Base-by-base conservation (phyloP, 345 rosid species). In the Dovyalis caffra region DNA sequence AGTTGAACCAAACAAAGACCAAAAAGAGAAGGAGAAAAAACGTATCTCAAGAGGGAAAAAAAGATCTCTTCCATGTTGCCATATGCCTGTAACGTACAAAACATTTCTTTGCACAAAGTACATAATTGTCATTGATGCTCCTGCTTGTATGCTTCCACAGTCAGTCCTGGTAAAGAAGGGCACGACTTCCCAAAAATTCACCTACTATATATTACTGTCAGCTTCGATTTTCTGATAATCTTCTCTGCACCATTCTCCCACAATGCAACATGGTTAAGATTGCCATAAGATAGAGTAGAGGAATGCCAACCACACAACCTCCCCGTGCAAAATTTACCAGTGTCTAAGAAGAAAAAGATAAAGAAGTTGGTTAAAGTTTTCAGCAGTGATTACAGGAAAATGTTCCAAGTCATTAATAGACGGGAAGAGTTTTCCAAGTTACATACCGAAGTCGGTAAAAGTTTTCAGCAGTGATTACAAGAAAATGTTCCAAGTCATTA, bases 221-320 rank as follows among this genome's bases (percentile, higher is more conserved):
- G 72, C 57, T 86, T n/a, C n/a, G n/a, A n/a, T n/a, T n/a, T 83
- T 86, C 97, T 40, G 80, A 80, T 79, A 95, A 80, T 75, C 94
- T 87, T 85, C 92, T 88, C 92, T 86, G 83, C 15, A 86, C 92
- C 91, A 91, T 88, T 85, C 85, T 95, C 56, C 85, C 92, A 63
- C 97, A 95, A 78, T 90, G 90, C 79, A 88, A 2, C 80, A 90
- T 69, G 29, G 93, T 88, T 84, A 93, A 81, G 74, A 84, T 66
- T 11, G 90, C 88, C 83, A 95, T 73, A 65, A 85, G 23, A 77
- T 89, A 93, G 58, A 95, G 91, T 57, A 95, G 92, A 67, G 98
- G 98, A 79, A 93, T 87, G 25, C 94, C 95, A 32, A 93, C 35
- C 26, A 86, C 26, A 72, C 98, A 95, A 62, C 98, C 99, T 32